These are phyloP conservation scores for Orbilia javanica DNA, from an alignment of 2,329 filamentous ascomycete genomes.

Conservation along the genomic window DNA sequence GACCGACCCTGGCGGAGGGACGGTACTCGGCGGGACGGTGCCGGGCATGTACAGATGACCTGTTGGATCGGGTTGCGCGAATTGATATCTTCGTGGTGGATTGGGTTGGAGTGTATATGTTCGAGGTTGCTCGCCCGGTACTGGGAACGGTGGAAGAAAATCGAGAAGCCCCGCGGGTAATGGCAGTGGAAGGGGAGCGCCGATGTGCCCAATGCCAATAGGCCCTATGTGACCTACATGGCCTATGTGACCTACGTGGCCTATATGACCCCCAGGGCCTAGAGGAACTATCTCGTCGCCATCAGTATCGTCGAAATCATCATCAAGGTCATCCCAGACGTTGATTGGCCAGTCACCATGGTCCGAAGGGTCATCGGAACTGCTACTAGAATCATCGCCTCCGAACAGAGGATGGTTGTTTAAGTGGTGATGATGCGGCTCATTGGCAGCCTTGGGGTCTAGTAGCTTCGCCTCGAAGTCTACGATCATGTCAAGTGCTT, in stretches of 20 bases:
- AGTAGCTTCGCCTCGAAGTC: slow-evolving; percentile 29
- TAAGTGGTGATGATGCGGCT: not conserved
- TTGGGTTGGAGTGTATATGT: not conserved
- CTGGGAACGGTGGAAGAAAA: slow-evolving; percentile 23
- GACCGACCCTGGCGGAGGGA: slow-evolving; percentile 15
- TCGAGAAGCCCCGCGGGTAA: not conserved
- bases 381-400: not conserved
- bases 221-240: not conserved
- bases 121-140: not conserved
- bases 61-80: slow-evolving; percentile 5
- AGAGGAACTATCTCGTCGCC: slow-evolving; percentile 4
- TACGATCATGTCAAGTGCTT: slow-evolving; percentile 7
- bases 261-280: slow-evolving; percentile 3
- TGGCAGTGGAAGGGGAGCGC: not conserved
- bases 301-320: slow-evolving; percentile 13
- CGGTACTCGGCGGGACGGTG: not conserved
- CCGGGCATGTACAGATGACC: slow-evolving; percentile 10
- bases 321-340: slow-evolving; percentile 19
- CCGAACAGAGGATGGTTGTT: not conserved
- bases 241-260: not conserved
- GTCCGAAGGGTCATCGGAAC: not conserved
- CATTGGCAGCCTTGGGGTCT: not conserved
- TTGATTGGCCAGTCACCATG: not conserved
- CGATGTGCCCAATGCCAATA: not conserved
- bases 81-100: not conserved